Base-by-base conservation (phyloP, 495 filamentous ascomycete species). In the Aspergillus panamensis region DNA sequence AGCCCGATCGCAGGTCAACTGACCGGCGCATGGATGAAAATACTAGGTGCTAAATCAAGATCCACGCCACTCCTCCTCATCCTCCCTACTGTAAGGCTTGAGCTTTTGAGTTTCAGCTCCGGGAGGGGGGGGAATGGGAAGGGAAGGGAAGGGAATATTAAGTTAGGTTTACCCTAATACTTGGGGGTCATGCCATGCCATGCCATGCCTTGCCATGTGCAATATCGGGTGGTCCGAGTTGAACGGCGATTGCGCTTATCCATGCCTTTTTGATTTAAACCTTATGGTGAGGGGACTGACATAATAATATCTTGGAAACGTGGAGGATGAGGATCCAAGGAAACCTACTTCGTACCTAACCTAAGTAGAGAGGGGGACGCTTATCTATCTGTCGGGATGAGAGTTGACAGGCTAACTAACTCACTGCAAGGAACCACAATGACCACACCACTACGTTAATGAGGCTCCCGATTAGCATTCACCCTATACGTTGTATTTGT, bases 1-100 rank as follows among this genome's bases (percentile, higher is more conserved):
- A 50, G 51, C 49, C 55, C 56, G 62, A 64, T 64, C 58, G 62
- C 62, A 61, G 62, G 62, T 64, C 62, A 64, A 58, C 53, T 64
- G 62, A 58, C 54, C 58, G 2, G 55, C 55, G 39, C 47, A 51
- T 57, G 47, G 39, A 35, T 13, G 20, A 10, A 49, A 29, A 16
- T 49, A 30, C 1, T 8, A 39, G 5, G 25, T 5, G 5, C 2
- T 25, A 2, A 25, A 25, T 5, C 35, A 39, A 39, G 35, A 39
- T 39, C 35, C 35, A 39, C 21, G 45, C 19, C 8, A 19, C 19
- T 44, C 4, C 16, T 43, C 31, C 6, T 31, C 40, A 6, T 48
- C 33, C 35, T 10, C 25, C 25, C 25, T 25, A 25, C 25, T 5
- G 25, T 25, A 43, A 42, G 37, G 48, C n/a, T n/a, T n/a, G n/a